Percentiles rank a stretch among this genome's conserved stretches.
Conservation (phyloP, 352 stramenopile genomes). For the Hyaloperonospora brassicae region DNA sequence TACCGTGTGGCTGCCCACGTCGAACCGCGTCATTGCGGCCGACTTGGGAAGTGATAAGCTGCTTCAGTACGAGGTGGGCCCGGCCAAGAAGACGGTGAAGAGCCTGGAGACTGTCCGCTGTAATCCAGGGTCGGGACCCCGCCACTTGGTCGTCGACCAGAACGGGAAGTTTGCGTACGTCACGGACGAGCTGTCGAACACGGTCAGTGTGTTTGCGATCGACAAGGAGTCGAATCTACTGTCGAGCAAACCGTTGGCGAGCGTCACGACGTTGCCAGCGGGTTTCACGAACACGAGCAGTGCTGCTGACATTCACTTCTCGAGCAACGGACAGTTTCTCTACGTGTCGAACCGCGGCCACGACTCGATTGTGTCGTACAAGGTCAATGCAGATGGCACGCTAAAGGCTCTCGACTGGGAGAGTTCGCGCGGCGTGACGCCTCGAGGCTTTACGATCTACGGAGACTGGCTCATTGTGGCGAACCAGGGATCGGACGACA, state of each 20-base stretch:
- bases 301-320: constrained; percentile 48
- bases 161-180: constrained; percentile 46
- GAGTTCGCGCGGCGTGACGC: constrained; percentile 31
- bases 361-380: constrained; percentile 53
- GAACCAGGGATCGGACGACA: constrained; percentile 54
- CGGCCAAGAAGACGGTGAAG: constrained; percentile 29
- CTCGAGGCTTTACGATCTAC: constrained; percentile 45
- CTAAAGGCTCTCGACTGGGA: constrained; percentile 34
- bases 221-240: constrained; percentile 25
- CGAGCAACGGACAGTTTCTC: constrained; percentile 43
- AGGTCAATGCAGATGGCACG: constrained; percentile 25
- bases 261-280: constrained; percentile 45
- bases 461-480: constrained; percentile 47
- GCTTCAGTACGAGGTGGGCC: constrained; percentile 39
- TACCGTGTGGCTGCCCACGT: constrained; percentile 46
- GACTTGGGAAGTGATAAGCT: constrained; percentile 62
- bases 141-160: constrained; percentile 54
- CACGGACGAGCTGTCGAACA: constrained; percentile 54
- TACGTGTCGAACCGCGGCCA: constrained; percentile 63
- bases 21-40: constrained; percentile 33
- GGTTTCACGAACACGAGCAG: constrained; percentile 23
- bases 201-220: constrained; percentile 42
- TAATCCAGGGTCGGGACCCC: constrained; percentile 38
- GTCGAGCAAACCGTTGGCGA: constrained; percentile 26
- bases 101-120: constrained; percentile 17